Evolutionary conservation across 1,284 basidiomycete species (phyloP), one percentile per base, ranked within the genome.

Genomic region (Xerocomus cyaneibrunnescens): DNA sequence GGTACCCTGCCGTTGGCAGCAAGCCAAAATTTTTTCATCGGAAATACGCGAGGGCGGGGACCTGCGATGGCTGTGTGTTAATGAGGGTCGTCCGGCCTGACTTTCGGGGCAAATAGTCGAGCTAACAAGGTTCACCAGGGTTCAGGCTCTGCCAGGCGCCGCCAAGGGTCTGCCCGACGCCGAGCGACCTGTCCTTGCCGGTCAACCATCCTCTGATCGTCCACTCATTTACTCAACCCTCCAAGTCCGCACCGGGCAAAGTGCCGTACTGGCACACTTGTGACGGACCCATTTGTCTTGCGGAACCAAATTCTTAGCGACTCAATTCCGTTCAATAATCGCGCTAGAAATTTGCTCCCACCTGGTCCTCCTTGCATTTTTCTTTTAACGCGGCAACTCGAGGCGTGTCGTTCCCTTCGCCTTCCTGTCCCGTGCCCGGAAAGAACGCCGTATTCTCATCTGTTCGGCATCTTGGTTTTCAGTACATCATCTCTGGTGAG

Each of bases 281-380:
- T 62, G 52, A 60, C 66, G 66, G 66, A 55, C 34, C 57, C 57
- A 67, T 69, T 71, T 68, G 53, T 54, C 30, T 70, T 62, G 64
- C 66, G 67, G 66, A 71, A 71, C 62, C 60, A 69, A 71, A 62
- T 66, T 47, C 50, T 64, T 71, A 71, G 67, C 66, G 70, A 72
- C 47, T 67, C 65, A 70, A 71, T 67, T 68, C 60, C 63, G 58
- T 66, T 58, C 66, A 63, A 64, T 68, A 71, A 48, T 71, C 60
- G 53, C 56, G 56, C 62, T 45, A 63, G 62, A 71, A 71, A 64
- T 62, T 70, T 69, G 45, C 68, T 60, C 68, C 49, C 58, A 65
- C 44, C 54, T 22, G 48, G 64, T 54, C 39, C 55, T 55, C 62
- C 50, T 60, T 55, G 52, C 43, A 48, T 62, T 68, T 58, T 60